Conservation (phyloP, 257 asterid species). For the Ballota nigra region DNA sequence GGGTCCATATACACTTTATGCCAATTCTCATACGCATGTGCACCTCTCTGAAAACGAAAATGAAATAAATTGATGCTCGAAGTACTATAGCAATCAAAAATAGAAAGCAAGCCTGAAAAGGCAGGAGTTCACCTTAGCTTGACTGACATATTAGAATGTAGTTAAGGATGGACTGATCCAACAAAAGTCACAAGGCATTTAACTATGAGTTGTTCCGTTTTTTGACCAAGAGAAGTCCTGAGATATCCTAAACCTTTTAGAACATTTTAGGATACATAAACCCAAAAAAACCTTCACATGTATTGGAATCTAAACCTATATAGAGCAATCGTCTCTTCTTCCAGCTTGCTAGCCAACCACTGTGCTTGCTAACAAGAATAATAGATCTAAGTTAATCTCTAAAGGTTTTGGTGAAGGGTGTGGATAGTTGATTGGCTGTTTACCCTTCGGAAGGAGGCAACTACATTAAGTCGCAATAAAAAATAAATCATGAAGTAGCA, state of each 20-base stretch:
- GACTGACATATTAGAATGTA: neutral
- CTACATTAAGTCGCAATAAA: neutral
- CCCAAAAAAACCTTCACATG: neutral
- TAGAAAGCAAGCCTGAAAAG: neutral
- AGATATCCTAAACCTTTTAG: neutral
- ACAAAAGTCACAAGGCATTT: neutral
- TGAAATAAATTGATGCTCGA: neutral
- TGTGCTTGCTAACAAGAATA: neutral
- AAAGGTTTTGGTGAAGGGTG: neutral
- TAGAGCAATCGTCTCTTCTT: neutral
- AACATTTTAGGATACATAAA: neutral
- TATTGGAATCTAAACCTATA: neutral
- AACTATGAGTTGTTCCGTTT: neutral
- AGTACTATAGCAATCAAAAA: neutral
- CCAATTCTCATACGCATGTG: slow-evolving; percentile 20
- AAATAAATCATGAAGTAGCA: neutral
- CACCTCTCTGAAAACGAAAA: slow-evolving; percentile 12
- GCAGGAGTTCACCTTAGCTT: neutral
- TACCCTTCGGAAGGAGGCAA: neutral
- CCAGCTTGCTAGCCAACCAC: neutral
- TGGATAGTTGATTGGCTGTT: neutral
- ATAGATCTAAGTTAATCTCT: neutral
- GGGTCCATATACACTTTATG: slow-evolving; percentile 4
- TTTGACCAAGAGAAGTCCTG: neutral
- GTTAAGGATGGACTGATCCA: neutral